Evolutionary conservation across 768 basidiomycete species (phyloP), one percentile per base, ranked within the genome.

Genomic region (Boletellus emodensis): DNA sequence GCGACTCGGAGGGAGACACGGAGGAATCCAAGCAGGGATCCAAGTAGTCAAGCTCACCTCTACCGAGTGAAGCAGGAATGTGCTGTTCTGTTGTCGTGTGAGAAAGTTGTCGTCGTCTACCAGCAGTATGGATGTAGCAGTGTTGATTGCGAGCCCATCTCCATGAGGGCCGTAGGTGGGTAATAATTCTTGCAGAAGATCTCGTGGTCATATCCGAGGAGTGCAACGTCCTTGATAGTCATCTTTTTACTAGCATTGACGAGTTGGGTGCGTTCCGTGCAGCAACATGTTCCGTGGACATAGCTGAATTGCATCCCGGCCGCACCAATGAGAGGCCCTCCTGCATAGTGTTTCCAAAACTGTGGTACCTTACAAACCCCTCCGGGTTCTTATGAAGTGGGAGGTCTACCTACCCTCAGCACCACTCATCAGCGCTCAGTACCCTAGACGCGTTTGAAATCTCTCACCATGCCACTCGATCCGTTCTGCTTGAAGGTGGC

Each of bases 381-480:
- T 17, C 51, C 20, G 39, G 14, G n/a, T 39, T 20, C 34, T 33
- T 59, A 68, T 61, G 59, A 58, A 64, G 46, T 3, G 33, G 44
- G 22, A 10, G 40, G 44, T 38, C 18, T 33, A 22, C n/a, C 34
- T n/a, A 44, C n/a, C 4, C 39, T 14, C 11, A 24, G 34, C 38
- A 28, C 53, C 45, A 14, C 33, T 20, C 41, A 41, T 6, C 22
- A 8, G 44, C 44, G n/a, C n/a, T n/a, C n/a, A n/a, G n/a, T n/a
- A 35, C 28, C 38, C 8, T 54, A n/a, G 26, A 20, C 30, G 1
- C 35, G 46, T 36, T 34, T 20, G 4, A 2, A 10, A 17, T n/a
- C 18, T 20, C 3, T 49, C 38, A 22, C 45, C 39, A 83, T 84
- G 81, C 75, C 77, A 44, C 63, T 76, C 51, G 33, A 42, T 58